Evolutionary conservation across 2,329 filamentous ascomycete genomes (phyloP), one percentile per base, ranked within the genome.

Genomic region (Epichloe brachyelytri): DNA sequence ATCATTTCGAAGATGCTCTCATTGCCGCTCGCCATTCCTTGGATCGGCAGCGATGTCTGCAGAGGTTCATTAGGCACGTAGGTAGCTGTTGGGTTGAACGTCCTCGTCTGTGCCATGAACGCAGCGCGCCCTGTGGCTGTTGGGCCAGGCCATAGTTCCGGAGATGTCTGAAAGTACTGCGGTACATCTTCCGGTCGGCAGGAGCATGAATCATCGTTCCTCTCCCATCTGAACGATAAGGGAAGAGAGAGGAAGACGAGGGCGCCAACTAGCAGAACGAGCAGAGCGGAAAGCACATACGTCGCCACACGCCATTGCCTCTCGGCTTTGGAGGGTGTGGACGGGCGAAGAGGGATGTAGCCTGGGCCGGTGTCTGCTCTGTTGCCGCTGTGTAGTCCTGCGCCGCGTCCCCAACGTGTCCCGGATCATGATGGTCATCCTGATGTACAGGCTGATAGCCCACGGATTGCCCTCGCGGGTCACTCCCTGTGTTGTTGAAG

Each of bases 71-170:
- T 86, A 14, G 84, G 81, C 34, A 83, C 78, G 61, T 80, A 88
- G 5, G 80, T 75, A 2, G 68, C 77, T 8, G 79, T 74, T 55
- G 85, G 84, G 19, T 82, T 75, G 39, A 85, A 80, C 1, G 77
- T 76, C 56, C 84, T 81, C 6, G 80, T 86, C 67, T 87, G 78
- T 1, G 84, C 85, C 52, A 89, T 69, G 62, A 87, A 88, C 1
- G 85, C 79, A 26, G 83, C 72, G 51, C 68, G 70, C 14, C 85
- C 86, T 1, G 85, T 89, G n/a, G 80, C 73, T 4, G 82, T 87
- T 38, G 83, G 83, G 1, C 83, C 83, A 64, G 73, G 66, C 71
- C 74, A 80, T 43, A 81, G 63, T 63, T 82, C 71, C 3, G 79
- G 78, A 22, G 69, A 71, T 0, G 79, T 83, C 62, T 82, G 77